phyloP scores from a whole-genome alignment of 176 grass and related monocot genomes.

The Panicum miliaceum region DNA sequence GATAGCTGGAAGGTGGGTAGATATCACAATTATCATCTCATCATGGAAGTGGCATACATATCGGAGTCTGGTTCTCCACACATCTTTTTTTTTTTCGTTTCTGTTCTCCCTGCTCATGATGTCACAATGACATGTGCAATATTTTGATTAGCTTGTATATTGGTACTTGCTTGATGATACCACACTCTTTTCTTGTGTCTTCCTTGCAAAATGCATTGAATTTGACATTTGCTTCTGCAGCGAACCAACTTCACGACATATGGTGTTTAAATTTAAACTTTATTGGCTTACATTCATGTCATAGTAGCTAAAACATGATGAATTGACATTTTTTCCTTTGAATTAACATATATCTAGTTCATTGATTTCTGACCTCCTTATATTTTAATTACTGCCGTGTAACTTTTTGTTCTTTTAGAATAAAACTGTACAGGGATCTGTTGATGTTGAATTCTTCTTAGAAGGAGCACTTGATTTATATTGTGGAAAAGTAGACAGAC shows the following conservation, averaged over 20 bases:
- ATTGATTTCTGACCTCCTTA: slow-evolving; percentile 38
- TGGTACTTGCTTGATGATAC: neutral
- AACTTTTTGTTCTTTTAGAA: slow-evolving; percentile 65
- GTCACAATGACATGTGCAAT: slow-evolving; percentile 7
- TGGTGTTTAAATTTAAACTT: slow-evolving; percentile 16
- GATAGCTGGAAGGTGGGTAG: slow-evolving; percentile 64
- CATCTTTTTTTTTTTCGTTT: slow-evolving; percentile 12
- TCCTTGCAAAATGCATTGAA: neutral
- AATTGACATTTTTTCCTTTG: neutral
- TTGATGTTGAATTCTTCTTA: slow-evolving; percentile 79
- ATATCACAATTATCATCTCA: slow-evolving; percentile 30
- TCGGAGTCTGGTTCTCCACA: slow-evolving; percentile 40
- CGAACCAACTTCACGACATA: slow-evolving; percentile 14
- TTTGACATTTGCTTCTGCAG: slow-evolving; percentile 29
- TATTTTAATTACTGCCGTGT: slow-evolving; percentile 53
- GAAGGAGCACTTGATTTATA: slow-evolving; percentile 75
- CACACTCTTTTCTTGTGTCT: slow-evolving; percentile 1
- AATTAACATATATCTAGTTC: slow-evolving; percentile 27
- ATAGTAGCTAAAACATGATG: slow-evolving; percentile 24
- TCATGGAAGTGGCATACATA: slow-evolving; percentile 39
- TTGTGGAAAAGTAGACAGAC: slow-evolving; percentile 63
- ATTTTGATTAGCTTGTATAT: slow-evolving; percentile 29
- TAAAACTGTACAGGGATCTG: slow-evolving; percentile 72
- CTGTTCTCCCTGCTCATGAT: neutral
- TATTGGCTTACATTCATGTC: slow-evolving; percentile 22